Percentiles rank a stretch among this genome's conserved stretches.
These are phyloP conservation scores for Nicotiana tomentosiformis DNA, from an alignment of 257 asterid species.

Conservation along the genomic window DNA sequence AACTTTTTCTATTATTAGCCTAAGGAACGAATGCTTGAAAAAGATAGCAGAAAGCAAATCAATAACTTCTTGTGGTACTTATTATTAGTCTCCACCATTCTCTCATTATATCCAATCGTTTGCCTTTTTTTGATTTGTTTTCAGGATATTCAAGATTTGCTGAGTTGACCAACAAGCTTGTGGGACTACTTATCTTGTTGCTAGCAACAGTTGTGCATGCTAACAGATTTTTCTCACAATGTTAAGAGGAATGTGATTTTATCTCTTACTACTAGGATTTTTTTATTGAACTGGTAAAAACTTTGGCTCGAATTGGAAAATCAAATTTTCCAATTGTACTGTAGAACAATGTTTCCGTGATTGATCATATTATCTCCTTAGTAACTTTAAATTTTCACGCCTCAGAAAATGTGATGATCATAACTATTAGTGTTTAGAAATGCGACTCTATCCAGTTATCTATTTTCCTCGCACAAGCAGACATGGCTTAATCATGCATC, in stretches of 20 bases:
- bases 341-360: background rate
- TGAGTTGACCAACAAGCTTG: background rate
- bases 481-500: too few relatives aligned
- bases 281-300: too few relatives aligned
- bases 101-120: background rate
- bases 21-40: conserved; percentile 6
- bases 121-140: background rate
- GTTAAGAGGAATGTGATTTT: background rate
- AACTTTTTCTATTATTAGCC: conserved; percentile 11
- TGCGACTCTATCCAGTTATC: background rate
- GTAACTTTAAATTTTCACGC: background rate
- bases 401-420: background rate
- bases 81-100: background rate
- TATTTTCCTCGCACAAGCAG: background rate
- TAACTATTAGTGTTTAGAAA: background rate
- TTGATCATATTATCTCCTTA: background rate
- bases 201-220: background rate
- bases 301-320: too few relatives aligned
- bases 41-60: conserved; percentile 11
- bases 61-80: conserved; percentile 27
- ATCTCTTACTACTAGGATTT: background rate
- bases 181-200: background rate
- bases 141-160: background rate
- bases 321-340: too few relatives aligned
- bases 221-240: background rate